phyloP scores from a whole-genome alignment of 768 basidiomycete genomes.

The Trametes cinnabarina region DNA sequence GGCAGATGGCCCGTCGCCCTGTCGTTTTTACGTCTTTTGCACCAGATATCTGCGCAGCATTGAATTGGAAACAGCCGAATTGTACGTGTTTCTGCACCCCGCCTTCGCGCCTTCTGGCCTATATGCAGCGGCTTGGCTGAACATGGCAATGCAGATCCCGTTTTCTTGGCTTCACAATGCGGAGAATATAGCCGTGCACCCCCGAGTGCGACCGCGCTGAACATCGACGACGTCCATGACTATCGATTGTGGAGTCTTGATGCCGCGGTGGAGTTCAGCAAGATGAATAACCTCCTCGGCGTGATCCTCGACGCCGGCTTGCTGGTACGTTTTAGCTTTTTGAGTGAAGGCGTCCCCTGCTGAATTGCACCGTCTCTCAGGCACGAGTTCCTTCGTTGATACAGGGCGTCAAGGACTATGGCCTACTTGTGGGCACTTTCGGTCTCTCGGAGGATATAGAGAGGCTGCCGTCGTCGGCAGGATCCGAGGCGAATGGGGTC shows the following conservation, averaged over 20 bases:
- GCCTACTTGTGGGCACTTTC: slow-evolving; percentile 82
- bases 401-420: slow-evolving; percentile 83
- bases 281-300: slow-evolving; percentile 88
- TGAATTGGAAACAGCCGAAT: slow-evolving; percentile 99
- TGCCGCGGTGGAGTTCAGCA: slow-evolving; percentile 91
- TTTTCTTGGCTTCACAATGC: slow-evolving; percentile 90
- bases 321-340: slow-evolving; percentile 53
- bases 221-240: slow-evolving; percentile 44
- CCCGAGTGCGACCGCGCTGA: slow-evolving; percentile 39
- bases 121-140: slow-evolving; percentile 2
- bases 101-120: neutral
- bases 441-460: slow-evolving; percentile 51
- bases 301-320: slow-evolving; percentile 85
- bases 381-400: slow-evolving; percentile 87
- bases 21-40: slow-evolving; percentile 93
- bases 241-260: slow-evolving; percentile 67
- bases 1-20: slow-evolving; percentile 59
- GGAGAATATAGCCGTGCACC: slow-evolving; percentile 51
- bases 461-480: slow-evolving; percentile 33
- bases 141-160: slow-evolving; percentile 65
- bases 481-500: slow-evolving; percentile 47
- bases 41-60: slow-evolving; percentile 81
- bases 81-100: slow-evolving; percentile 55
- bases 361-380: slow-evolving; percentile 39
- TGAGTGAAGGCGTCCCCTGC: neutral